Conservation (phyloP, 805 yeast species). For the Metschnikowia orientalis region DNA sequence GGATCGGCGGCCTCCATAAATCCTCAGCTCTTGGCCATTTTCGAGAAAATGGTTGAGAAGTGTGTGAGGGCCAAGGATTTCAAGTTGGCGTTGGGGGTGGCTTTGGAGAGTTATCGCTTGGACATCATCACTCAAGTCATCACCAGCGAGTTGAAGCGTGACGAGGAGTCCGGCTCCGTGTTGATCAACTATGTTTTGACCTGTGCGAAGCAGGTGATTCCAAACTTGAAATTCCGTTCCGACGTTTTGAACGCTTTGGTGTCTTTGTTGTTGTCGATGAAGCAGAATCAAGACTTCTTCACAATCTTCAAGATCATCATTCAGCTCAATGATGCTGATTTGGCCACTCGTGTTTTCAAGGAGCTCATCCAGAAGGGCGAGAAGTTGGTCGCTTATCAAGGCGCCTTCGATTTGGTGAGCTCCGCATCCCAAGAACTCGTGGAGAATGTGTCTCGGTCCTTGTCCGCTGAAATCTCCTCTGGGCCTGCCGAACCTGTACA, state of each 20-base stretch:
- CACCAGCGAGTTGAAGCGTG: slow-evolving; percentile 30
- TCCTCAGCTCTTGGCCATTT: slow-evolving; percentile 59
- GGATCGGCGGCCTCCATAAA: slow-evolving; percentile 40
- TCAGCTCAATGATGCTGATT: slow-evolving; percentile 70
- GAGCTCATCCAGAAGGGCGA: slow-evolving; percentile 51
- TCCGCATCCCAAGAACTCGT: slow-evolving; percentile 89
- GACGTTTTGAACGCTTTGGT: slow-evolving; percentile 49
- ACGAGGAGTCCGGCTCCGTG: slow-evolving; percentile 50
- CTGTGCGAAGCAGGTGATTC: slow-evolving; percentile 56
- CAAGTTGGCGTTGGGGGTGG: slow-evolving; percentile 82
- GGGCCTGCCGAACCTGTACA: slow-evolving; percentile 22
- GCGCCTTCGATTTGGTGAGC: slow-evolving; percentile 89
- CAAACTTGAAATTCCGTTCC: slow-evolving; percentile 14
- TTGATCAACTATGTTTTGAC: slow-evolving; percentile 72
- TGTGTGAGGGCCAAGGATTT: slow-evolving; percentile 70
- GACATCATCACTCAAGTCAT: slow-evolving; percentile 70
- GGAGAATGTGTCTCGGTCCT: slow-evolving; percentile 45
- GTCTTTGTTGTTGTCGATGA: slow-evolving; percentile 50
- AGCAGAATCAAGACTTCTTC: slow-evolving; percentile 67
- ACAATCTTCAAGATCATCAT: slow-evolving; percentile 81
- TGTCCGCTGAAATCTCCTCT: slow-evolving; percentile 29
- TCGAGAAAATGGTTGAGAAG: slow-evolving; percentile 81
- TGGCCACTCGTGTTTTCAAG: slow-evolving; percentile 67
- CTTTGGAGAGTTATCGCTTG: slow-evolving; percentile 81
- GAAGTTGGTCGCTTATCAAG: slow-evolving; percentile 72